Evolutionary conservation across 2,329 filamentous ascomycete species (phyloP), one percentile per base, ranked within the genome.

Genomic region (Zasmidium cellare): DNA sequence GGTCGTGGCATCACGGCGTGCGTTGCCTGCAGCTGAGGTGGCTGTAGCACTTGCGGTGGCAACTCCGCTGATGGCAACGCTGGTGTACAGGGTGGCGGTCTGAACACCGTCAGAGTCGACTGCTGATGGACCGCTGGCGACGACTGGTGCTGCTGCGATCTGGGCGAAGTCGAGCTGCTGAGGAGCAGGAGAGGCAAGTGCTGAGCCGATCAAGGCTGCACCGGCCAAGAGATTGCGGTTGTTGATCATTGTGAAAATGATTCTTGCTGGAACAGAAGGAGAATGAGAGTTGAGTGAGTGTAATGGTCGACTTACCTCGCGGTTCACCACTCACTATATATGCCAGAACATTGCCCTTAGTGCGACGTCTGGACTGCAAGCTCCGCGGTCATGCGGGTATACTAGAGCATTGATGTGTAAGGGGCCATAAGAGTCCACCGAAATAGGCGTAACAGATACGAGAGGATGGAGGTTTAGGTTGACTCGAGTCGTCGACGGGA

Each of bases 21-120:
- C n/a, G 47, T 54, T 35, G 11, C 58, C 46, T 44, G 66, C 62
- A 46, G 48, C 49, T 46, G 54, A 46, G 45, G 66, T 65, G 55
- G 55, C 65, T 9, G 49, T 47, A 25, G 22, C 44, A 9, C 24
- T 25, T 18, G 55, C 38, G 5, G 49, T 23, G 19, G 63, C 59
- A 31, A 55, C 62, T 11, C 57, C 63, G 28, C 59, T 53, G 46
- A 62, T 62, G 23, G 60, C 52, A 46, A 66, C 57, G 45, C 52
- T 61, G 54, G 65, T 66, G 52, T 55, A 45, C 1, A 66, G 47
- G 20, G 58, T 57, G 3, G 64, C 64, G 16, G 59, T 65, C 45
- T 65, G 59, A 12, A 45, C 46, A 16, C 56, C 61, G 22, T 58
- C 53, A 14, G 51, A 31, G 18, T 45, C 55, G 19, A 59, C 51